Conservation (phyloP, 2,329 filamentous ascomycete genomes). For the Beauveria caledonica region DNA sequence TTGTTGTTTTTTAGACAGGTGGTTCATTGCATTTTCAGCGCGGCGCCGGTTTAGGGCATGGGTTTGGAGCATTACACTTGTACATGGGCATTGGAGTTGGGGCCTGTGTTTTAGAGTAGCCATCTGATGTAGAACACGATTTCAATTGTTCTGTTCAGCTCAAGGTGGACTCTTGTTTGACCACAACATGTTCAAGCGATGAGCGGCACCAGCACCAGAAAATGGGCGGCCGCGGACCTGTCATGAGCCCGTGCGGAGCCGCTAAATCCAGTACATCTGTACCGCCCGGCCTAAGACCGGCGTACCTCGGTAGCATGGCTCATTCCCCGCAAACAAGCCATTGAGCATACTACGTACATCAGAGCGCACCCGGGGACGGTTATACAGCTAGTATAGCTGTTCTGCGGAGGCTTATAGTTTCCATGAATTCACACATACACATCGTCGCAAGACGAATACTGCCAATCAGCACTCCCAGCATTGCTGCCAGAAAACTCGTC, state of each 20-base stretch:
- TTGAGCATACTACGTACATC: not conserved
- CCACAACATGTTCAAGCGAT: not conserved
- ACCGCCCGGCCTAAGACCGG: not conserved
- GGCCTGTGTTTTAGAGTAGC: not conserved
- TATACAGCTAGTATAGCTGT: conserved; percentile 7
- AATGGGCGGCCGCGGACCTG: not conserved
- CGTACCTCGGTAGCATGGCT: not conserved
- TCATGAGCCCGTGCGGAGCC: not conserved
- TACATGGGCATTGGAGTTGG: not conserved
- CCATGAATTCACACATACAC: conserved; percentile 1
- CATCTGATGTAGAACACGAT: not conserved
- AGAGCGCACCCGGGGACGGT: not conserved
- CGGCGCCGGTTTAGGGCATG: not conserved
- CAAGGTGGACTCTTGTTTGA: no score
- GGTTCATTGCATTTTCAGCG: conserved; percentile 3
- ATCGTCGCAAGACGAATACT: conserved; percentile 4
- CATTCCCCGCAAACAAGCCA: conserved; percentile 6
- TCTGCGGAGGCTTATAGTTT: not conserved
- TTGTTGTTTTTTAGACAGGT: not conserved
- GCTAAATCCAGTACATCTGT: not conserved
- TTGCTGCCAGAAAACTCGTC: not conserved
- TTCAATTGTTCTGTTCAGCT: not conserved
- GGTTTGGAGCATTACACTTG: not conserved
- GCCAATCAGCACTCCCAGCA: not conserved
- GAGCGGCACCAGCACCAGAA: not conserved